phyloP scores from a whole-genome alignment of 2,329 filamentous ascomycete genomes.

The Plenodomus tracheiphilus region DNA sequence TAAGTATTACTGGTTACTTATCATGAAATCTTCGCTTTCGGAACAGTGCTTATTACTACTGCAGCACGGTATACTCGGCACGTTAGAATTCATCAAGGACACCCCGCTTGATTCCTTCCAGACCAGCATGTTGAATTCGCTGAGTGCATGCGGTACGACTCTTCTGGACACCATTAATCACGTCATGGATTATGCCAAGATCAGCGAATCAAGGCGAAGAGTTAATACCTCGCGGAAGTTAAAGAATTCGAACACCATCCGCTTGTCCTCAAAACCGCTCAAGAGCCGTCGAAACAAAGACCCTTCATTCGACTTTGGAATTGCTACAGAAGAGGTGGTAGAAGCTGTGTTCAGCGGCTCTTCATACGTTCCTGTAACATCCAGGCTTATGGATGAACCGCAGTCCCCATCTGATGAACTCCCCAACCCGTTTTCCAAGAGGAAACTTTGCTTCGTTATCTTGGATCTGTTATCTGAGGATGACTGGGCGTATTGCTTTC shows the following conservation, averaged over 20 bases:
- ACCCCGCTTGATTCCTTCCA: conserved; percentile 47
- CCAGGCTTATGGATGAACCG: conserved; percentile 8
- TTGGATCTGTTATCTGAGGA: conserved; percentile 28
- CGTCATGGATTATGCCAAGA: conserved; percentile 35
- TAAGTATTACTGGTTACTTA: not conserved
- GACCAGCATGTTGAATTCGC: conserved; percentile 52
- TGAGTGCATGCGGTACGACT: conserved; percentile 51
- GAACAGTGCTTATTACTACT: not conserved
- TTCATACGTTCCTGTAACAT: conserved; percentile 22
- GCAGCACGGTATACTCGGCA: conserved; percentile 43
- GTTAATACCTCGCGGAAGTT: conserved; percentile 40
- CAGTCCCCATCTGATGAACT: conserved; percentile 6
- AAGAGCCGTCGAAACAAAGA: conserved; percentile 25
- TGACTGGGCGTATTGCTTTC: conserved; percentile 49
- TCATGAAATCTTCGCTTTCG: not conserved
- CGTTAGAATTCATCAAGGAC: conserved; percentile 55
- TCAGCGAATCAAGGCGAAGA: conserved; percentile 37
- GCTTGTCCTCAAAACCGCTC: conserved; percentile 32
- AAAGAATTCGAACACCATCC: conserved; percentile 33
- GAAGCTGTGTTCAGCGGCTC: conserved; percentile 42
- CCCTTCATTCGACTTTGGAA: conserved; percentile 23
- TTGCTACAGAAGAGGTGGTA: conserved; percentile 27
- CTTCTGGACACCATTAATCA: conserved; percentile 52
- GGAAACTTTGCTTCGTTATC: conserved; percentile 30
- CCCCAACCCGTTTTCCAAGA: conserved; percentile 1